phyloP scores from a whole-genome alignment of 768 basidiomycete species.

The Astraeus odoratus region DNA sequence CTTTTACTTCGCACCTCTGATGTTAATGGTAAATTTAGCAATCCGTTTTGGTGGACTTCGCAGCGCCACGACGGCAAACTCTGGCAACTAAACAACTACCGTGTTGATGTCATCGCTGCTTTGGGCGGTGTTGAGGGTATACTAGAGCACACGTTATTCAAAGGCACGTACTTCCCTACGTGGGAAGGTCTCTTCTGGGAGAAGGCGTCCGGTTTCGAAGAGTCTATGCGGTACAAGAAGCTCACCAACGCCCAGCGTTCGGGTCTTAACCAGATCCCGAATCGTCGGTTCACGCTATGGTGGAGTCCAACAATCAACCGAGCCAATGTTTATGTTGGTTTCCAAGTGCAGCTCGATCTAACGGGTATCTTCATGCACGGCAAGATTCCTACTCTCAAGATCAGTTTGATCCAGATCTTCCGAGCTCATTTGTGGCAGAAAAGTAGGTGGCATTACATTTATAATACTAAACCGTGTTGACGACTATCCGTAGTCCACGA shows the following conservation, averaged over 20 bases:
- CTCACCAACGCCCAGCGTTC: constrained; percentile 98
- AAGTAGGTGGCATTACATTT: constrained; percentile 49
- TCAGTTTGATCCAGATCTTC: constrained; percentile 99
- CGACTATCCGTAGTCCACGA: constrained; percentile 56
- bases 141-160: constrained; percentile 94
- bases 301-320: constrained; percentile 99
- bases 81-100: constrained; percentile 97
- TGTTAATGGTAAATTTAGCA: constrained; percentile 39
- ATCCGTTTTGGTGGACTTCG: constrained; percentile 99
- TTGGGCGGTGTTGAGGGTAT: constrained; percentile 96
- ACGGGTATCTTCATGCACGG: constrained; percentile 99
- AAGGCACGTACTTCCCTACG: constrained; percentile 95
- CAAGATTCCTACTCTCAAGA: constrained; percentile 96
- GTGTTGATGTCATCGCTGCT: constrained; percentile 98
- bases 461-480: constrained; percentile 12
- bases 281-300: constrained; percentile 98
- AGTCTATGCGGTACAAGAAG: constrained; percentile 93
- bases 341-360: constrained; percentile 98
- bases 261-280: constrained; percentile 96
- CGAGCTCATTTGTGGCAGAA: constrained; percentile 99
- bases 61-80: constrained; percentile 95
- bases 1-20: not conserved
- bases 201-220: constrained; percentile 95
- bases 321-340: constrained; percentile 99
- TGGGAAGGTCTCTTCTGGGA: constrained; percentile 99